Percentiles rank a stretch among this genome's conserved stretches.
These are phyloP conservation scores for Xylariales sp. DNA, from an alignment of 2,329 filamentous ascomycete species.

Conservation along the genomic window DNA sequence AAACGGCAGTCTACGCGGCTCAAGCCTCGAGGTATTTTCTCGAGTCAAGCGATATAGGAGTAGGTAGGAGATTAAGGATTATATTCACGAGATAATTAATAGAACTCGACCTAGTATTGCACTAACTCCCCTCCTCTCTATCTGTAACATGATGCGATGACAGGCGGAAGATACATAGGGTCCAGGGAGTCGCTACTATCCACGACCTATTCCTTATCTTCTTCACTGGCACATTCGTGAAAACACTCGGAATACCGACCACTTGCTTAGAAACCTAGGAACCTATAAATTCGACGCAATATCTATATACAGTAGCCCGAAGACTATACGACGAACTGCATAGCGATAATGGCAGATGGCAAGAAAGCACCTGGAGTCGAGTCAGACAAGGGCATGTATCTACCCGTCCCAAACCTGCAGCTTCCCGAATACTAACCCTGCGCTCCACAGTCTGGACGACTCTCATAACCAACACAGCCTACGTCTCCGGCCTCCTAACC, in stretches of 20 bases:
- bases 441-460: conserved; percentile 70
- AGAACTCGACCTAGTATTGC: too few species aligned
- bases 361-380: conserved; percentile 26
- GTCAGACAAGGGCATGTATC: conserved; percentile 24
- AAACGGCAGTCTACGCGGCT: conserved; percentile 7
- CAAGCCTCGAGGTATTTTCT: neutral
- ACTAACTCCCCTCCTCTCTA: too few species aligned
- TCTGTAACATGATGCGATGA: neutral
- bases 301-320: too few species aligned
- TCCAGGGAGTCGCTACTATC: too few species aligned
- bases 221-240: too few species aligned
- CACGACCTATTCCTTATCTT: too few species aligned
- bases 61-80: neutral
- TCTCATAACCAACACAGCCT: conserved; percentile 78
- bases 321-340: too few species aligned
- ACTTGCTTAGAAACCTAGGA: neutral
- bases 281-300: too few species aligned
- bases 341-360: conserved; percentile 24
- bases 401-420: neutral
- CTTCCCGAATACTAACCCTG: neutral
- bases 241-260: too few species aligned
- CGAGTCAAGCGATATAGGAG: neutral
- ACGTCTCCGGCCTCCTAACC: conserved; percentile 77
- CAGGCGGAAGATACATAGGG: too few species aligned
- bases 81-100: neutral